A percentile compares a stretch with the other conserved stretches of the same genome.
Conservation (phyloP, 768 basidiomycete species). For the Boletus pseudopeckii region DNA sequence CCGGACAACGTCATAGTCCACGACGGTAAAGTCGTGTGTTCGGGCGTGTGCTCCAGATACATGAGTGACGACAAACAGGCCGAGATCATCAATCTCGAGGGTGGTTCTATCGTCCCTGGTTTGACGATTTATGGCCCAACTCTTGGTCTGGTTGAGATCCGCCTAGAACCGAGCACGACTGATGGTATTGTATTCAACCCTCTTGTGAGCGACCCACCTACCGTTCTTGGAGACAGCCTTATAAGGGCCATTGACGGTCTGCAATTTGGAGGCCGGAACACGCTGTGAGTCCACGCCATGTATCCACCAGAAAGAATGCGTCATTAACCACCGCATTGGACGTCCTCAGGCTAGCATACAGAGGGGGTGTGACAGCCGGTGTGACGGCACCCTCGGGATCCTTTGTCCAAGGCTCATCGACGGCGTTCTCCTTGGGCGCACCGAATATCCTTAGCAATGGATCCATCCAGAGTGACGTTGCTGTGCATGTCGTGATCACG, state of each 20-base stretch:
- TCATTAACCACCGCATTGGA: background rate
- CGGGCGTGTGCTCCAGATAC: slow-evolving; percentile 34
- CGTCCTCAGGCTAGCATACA: slow-evolving; percentile 54
- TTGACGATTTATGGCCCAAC: slow-evolving; percentile 69
- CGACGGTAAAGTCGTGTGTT: slow-evolving; percentile 53
- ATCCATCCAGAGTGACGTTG: slow-evolving; percentile 46
- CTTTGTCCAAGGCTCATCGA: slow-evolving; percentile 59
- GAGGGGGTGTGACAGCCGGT: slow-evolving; percentile 62
- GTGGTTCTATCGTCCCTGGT: slow-evolving; percentile 68
- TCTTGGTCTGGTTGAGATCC: slow-evolving; percentile 69
- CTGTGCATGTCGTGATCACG: slow-evolving; percentile 60
- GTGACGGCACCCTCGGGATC: slow-evolving; percentile 49
- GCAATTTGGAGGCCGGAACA: slow-evolving; percentile 14
- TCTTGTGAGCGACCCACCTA: slow-evolving; percentile 41
- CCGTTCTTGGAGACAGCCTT: slow-evolving; percentile 5
- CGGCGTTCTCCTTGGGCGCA: slow-evolving; percentile 57
- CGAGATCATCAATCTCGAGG: slow-evolving; percentile 58
- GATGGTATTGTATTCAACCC: slow-evolving; percentile 66
- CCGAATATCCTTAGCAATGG: slow-evolving; percentile 8
- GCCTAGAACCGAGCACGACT: slow-evolving; percentile 61
- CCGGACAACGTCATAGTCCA: slow-evolving; percentile 37
- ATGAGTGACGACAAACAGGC: slow-evolving; percentile 19
- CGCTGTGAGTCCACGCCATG: slow-evolving; percentile 18
- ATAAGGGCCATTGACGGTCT: slow-evolving; percentile 43
- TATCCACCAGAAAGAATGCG: background rate